A percentile compares a stretch with the other conserved stretches of the same genome.
phyloP scores from a whole-genome alignment of 768 basidiomycete genomes.

The Boletus tomentosulus region DNA sequence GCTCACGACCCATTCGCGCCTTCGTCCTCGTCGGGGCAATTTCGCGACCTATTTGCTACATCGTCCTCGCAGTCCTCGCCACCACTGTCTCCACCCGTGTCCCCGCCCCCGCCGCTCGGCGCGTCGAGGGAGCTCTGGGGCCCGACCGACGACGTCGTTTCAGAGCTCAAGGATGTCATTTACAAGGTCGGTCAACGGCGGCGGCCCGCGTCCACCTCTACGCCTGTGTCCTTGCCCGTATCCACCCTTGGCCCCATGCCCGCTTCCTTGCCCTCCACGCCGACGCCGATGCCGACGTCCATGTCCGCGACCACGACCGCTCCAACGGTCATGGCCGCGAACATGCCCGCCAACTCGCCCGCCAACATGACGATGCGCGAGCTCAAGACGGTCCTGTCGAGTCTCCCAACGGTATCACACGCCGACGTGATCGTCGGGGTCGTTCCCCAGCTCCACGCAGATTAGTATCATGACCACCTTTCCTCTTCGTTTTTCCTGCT shows the following conservation, averaged over 20 bases:
- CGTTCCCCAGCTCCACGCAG: not conserved
- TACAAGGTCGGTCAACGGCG: conserved; percentile 78
- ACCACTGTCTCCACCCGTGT: not conserved
- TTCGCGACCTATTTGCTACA: not conserved
- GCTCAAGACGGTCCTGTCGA: not conserved
- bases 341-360: not conserved
- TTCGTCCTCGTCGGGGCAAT: not conserved
- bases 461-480: not conserved
- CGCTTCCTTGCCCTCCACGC: not conserved
- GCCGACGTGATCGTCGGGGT: not conserved
- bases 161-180: conserved; percentile 82
- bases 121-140: conserved; percentile 51
- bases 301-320: not conserved
- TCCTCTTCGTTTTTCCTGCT: too few species aligned
- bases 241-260: too few species aligned
- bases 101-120: not conserved
- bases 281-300: not conserved
- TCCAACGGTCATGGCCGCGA: not conserved
- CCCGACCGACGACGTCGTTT: conserved; percentile 74
- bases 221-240: not conserved
- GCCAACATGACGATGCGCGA: not conserved
- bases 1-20: not conserved
- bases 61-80: not conserved
- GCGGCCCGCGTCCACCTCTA: not conserved
- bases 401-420: not conserved